phyloP scores from a whole-genome alignment of 1,284 basidiomycete species.

The Lentinula novae-zelandiae region DNA sequence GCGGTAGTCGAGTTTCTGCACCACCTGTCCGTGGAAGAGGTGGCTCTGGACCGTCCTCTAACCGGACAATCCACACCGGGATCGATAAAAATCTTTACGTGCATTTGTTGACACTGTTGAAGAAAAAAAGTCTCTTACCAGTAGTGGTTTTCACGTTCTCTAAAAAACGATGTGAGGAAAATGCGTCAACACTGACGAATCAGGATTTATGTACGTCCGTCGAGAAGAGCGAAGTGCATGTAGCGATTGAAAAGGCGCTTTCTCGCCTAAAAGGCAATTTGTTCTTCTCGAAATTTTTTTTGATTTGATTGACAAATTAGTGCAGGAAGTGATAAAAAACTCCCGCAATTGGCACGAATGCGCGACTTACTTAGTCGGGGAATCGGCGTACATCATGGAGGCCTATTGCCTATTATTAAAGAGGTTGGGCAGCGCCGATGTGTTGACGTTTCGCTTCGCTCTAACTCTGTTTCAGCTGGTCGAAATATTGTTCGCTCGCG shows the following conservation, averaged over 20 bases:
- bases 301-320: constrained; percentile 10
- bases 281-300: background rate
- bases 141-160: constrained; percentile 98
- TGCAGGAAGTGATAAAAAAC: constrained; percentile 82
- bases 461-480: constrained; percentile 63
- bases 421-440: constrained; percentile 52
- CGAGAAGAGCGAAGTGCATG: constrained; percentile 97
- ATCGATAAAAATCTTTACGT: constrained; percentile 92
- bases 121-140: constrained; percentile 85
- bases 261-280: constrained; percentile 82
- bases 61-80: constrained; percentile 61
- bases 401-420: constrained; percentile 95
- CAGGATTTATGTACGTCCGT: constrained; percentile 82
- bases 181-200: constrained; percentile 87
- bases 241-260: constrained; percentile 90
- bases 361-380: constrained; percentile 88
- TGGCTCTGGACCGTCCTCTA: constrained; percentile 47
- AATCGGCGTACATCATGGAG: constrained; percentile 97
- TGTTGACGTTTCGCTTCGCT: background rate
- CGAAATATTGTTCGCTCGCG: constrained; percentile 94
- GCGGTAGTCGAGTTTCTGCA: constrained; percentile 50
- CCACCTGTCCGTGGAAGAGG: constrained; percentile 29
- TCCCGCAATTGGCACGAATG: constrained; percentile 96
- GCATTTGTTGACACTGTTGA: constrained; percentile 84
- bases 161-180: constrained; percentile 96